Conservation (phyloP, 768 basidiomycete genomes). For the Termitomyces sp. region DNA sequence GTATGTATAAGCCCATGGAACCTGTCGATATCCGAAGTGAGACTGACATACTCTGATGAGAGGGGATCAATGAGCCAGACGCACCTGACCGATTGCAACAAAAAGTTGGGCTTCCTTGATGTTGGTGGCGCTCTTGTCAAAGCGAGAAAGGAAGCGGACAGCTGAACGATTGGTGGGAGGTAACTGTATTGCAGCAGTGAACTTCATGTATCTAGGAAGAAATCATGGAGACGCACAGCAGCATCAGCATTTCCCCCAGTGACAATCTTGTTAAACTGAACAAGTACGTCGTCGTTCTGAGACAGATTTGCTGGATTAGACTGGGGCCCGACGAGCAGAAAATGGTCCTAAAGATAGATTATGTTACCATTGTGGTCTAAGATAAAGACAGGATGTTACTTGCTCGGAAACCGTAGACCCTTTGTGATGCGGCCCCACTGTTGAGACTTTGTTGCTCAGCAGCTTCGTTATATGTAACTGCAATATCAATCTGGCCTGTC, state of each 20-base stretch:
- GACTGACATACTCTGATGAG: too few species aligned
- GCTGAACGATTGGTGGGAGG: constrained; percentile 23
- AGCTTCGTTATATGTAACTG: constrained; percentile 50
- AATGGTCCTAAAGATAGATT: too few species aligned
- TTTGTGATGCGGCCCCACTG: constrained; percentile 26
- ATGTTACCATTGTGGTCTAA: too few species aligned
- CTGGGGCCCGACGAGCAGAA: too few species aligned
- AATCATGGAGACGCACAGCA: too few species aligned
- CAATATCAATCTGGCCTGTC: too few species aligned
- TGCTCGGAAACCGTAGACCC: constrained; percentile 44
- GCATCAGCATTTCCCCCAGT: too few species aligned
- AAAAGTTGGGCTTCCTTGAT: constrained; percentile 54
- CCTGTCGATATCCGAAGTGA: constrained; percentile 22
- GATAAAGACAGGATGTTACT: constrained; percentile 8
- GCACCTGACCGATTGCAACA: constrained; percentile 48
- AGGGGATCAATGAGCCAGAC: too few species aligned
- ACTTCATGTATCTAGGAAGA: too few species aligned
- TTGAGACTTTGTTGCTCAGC: constrained; percentile 38
- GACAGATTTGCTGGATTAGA: too few species aligned
- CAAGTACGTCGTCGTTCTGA: too few species aligned
- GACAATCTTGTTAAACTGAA: too few species aligned
- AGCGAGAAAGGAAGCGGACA: constrained; percentile 51
- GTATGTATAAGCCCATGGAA: constrained; percentile 51
- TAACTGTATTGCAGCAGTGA: constrained; percentile 14
- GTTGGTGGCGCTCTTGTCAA: constrained; percentile 57